A percentile compares a stretch with the other conserved stretches of the same genome.
These are phyloP conservation scores for Cladosporium sp. DNA, from an alignment of 2,329 filamentous ascomycete genomes.

Conservation along the genomic window DNA sequence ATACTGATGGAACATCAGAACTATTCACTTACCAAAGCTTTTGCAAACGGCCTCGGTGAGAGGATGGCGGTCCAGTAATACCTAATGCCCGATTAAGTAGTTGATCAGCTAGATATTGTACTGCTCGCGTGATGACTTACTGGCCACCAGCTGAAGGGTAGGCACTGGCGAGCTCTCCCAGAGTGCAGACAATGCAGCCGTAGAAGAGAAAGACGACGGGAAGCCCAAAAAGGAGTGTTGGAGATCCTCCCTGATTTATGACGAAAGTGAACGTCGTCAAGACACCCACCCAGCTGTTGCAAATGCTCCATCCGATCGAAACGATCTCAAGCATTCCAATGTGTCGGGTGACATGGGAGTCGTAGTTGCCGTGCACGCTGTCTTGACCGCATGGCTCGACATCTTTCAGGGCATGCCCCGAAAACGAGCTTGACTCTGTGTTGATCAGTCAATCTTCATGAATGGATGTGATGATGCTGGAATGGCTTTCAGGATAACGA, in stretches of 20 bases:
- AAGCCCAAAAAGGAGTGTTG: slow-evolving; percentile 17
- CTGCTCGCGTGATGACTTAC: neutral
- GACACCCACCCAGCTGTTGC: slow-evolving; percentile 56
- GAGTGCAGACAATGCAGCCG: slow-evolving; percentile 15
- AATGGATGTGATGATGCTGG: no score
- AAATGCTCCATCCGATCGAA: slow-evolving; percentile 46
- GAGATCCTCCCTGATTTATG: slow-evolving; percentile 33
- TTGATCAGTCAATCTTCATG: no score
- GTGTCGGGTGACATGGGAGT: slow-evolving; percentile 49
- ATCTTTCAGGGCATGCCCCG: no score
- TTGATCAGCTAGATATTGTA: neutral
- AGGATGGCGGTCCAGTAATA: slow-evolving; percentile 5
- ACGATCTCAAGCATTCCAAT: slow-evolving; percentile 53
- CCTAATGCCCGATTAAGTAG: neutral
- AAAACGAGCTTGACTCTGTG: no score
- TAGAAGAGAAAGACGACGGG: slow-evolving; percentile 13
- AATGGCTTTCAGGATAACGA: no score
- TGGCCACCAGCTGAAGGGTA: slow-evolving; percentile 13
- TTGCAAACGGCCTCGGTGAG: neutral
- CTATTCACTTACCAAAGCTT: neutral
- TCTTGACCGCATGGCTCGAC: no score
- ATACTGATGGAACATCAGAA: no score
- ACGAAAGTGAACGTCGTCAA: slow-evolving; percentile 52
- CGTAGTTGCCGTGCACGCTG: neutral
- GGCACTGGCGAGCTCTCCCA: slow-evolving; percentile 15